Percentiles rank a stretch among this genome's conserved stretches.
phyloP scores from a whole-genome alignment of 192 early-diverging fungal species.

The Coemansia sp. region DNA sequence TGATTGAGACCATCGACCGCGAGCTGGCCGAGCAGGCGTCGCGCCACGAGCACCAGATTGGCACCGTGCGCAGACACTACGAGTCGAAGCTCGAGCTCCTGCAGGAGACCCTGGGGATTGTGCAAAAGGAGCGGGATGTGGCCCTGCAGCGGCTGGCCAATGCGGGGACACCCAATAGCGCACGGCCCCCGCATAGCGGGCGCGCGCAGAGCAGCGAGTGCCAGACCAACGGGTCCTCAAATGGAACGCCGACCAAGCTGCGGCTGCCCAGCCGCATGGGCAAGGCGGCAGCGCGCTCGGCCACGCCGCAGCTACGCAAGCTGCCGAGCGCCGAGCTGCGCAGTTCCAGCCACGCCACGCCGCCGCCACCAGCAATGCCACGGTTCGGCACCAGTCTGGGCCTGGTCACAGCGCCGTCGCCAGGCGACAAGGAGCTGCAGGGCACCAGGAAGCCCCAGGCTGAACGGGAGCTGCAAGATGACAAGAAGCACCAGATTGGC shows the following conservation, averaged over 20 bases:
- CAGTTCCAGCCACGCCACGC: neutral
- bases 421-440: slow-evolving; percentile 7
- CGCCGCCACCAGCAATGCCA: slow-evolving; percentile 2
- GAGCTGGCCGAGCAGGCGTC: slow-evolving; percentile 49
- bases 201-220: no score
- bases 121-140: slow-evolving; percentile 49
- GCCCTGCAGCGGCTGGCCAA: slow-evolving; percentile 42
- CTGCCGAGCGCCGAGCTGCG: slow-evolving; percentile 3
- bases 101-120: slow-evolving; percentile 38
- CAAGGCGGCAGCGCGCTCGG: slow-evolving; percentile 9
- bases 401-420: neutral
- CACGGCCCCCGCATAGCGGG: neutral
- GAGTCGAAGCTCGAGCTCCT: slow-evolving; percentile 44
- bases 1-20: slow-evolving; percentile 42
- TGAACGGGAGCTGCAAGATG: neutral
- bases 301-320: slow-evolving; percentile 14
- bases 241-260: slow-evolving; percentile 35
- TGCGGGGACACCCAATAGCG: slow-evolving; percentile 7
- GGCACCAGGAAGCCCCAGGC: neutral
- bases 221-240: no score
- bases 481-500: no score
- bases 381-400: slow-evolving; percentile 17
- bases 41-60: slow-evolving; percentile 50
- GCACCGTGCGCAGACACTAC: slow-evolving; percentile 46
- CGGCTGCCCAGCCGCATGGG: slow-evolving; percentile 32